Evolutionary conservation across 2,329 filamentous ascomycete species (phyloP).

Genomic region (Periglandula ipomoeae): DNA sequence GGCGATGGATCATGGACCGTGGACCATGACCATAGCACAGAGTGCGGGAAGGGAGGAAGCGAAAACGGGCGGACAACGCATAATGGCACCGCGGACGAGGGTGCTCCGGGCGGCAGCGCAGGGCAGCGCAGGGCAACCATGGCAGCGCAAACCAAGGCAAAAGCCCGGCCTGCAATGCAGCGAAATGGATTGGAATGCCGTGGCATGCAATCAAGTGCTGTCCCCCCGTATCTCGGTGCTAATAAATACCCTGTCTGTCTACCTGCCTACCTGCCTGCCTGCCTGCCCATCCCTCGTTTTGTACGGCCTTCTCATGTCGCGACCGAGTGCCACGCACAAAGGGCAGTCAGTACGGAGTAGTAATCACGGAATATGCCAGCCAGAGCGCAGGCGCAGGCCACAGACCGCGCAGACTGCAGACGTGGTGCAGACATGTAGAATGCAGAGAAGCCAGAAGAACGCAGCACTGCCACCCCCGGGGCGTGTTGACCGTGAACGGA

Average conservation of each 20-base stretch:
- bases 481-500: background rate
- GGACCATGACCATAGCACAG: no score
- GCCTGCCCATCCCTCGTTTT: no score
- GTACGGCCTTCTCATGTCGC: no score
- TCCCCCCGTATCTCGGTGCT: background rate
- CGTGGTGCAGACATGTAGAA: background rate
- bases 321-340: no score
- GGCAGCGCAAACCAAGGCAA: slow-evolving; percentile 1
- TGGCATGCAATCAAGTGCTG: no score
- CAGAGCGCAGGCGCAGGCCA: no score
- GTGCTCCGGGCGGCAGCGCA: slow-evolving; percentile 1
- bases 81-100: background rate
- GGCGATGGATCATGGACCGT: no score
- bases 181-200: no score
- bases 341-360: background rate
- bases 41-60: slow-evolving; percentile 6
- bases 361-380: background rate
- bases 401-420: background rate
- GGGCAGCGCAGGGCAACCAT: background rate
- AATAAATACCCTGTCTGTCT: background rate
- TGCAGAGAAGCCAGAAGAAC: background rate
- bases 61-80: slow-evolving; percentile 3
- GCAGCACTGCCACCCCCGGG: background rate
- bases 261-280: background rate
- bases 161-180: no score